Evolutionary conservation across 306 rosid species (phyloP).

Genomic region (Psophocarpus tetragonolobus): DNA sequence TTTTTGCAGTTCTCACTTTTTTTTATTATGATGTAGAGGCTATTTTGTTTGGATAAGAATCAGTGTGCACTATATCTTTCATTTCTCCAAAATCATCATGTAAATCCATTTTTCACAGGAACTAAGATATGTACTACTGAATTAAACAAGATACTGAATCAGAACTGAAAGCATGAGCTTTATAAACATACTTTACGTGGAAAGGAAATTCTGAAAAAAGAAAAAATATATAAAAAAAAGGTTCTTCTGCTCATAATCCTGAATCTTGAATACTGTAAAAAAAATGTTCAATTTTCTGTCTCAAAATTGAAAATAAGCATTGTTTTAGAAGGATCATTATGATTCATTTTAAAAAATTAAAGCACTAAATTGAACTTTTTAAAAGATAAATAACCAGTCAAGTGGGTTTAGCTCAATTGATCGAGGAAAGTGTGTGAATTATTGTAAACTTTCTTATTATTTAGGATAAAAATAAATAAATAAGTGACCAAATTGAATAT

Average conservation of each 20-base stretch:
- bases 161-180: neutral
- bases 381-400: too few species aligned
- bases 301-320: too few species aligned
- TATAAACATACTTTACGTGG: neutral
- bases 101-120: neutral
- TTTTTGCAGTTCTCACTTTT: conserved; percentile 13
- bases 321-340: too few species aligned
- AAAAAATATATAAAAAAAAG: neutral
- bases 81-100: conserved; percentile 10
- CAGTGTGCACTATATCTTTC: neutral
- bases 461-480: too few species aligned
- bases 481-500: too few species aligned
- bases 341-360: too few species aligned
- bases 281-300: too few species aligned
- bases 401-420: too few species aligned
- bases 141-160: neutral
- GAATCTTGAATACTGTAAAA: too few species aligned
- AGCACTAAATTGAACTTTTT: too few species aligned
- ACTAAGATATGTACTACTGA: neutral
- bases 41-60: conserved; percentile 20
- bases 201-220: neutral
- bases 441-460: too few species aligned
- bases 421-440: too few species aligned
- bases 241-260: neutral
- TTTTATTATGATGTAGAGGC: conserved; percentile 22